phyloP scores from a whole-genome alignment of 169 alveolate species.

The Plasmodium malariae region DNA sequence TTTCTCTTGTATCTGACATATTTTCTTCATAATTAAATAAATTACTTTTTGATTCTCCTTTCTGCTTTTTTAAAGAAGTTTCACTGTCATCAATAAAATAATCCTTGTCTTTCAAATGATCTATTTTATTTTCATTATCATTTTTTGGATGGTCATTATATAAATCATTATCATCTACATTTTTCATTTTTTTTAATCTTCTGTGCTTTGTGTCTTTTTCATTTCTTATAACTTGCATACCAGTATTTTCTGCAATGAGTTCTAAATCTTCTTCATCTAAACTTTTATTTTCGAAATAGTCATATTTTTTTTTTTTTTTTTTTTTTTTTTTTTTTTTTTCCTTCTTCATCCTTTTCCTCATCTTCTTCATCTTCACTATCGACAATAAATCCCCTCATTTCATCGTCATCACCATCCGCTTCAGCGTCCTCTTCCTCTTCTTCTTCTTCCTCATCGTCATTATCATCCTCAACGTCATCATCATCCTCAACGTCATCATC shows the following conservation, averaged over 20 bases:
- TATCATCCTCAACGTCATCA: conserved; percentile 35
- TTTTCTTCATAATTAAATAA: conserved; percentile 49
- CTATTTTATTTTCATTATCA: conserved; percentile 39
- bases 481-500: conserved; percentile 77
- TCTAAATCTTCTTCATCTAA: conserved; percentile 87
- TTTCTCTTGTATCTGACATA: conserved; percentile 25
- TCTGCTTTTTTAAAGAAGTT: conserved; percentile 30
- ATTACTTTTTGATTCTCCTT: conserved; percentile 22
- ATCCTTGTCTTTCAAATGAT: conserved; percentile 39
- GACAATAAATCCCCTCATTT: conserved; percentile 82
- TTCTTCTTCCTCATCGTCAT: conserved; percentile 76
- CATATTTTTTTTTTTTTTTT: conserved; percentile 81
- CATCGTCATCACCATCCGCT: conserved; percentile 79
- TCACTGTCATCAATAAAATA: conserved; percentile 74
- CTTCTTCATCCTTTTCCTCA: conserved; percentile 78
- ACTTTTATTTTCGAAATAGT: conserved; percentile 76
- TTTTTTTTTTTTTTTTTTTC: conserved; percentile 68
- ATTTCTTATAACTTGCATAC: conserved; percentile 72
- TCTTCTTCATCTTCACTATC: conserved; percentile 80
- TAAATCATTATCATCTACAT: conserved; percentile 74
- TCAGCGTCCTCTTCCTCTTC: conserved; percentile 69
- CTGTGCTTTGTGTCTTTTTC: conserved; percentile 82
- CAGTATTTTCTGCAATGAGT: conserved; percentile 86
- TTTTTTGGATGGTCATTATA: conserved; percentile 79
- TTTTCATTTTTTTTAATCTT: conserved; percentile 76